Evolutionary conservation across 202 grass and related monocot species (phyloP), one percentile per base, ranked within the genome.

Genomic region (Saccharum hybrid): DNA sequence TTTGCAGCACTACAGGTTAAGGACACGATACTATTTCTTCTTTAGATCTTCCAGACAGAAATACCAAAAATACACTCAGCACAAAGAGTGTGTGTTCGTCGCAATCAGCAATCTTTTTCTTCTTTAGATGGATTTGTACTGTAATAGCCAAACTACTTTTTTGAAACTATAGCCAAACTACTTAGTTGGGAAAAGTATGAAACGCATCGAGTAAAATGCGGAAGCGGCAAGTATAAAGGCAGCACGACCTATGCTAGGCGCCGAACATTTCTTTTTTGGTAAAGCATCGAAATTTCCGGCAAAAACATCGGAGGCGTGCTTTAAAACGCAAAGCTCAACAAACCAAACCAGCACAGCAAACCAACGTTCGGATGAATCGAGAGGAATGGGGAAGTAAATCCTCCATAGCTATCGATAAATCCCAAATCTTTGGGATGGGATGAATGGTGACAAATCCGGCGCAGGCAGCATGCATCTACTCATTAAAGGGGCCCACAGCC

Each of bases 341-440:
- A 39, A 62, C 52, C 39, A 39, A 39, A 39, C 37, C 37, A 39
- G 37, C 6, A 67, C 13, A 65, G 66, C 8, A 34, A 48, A 19
- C 63, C 37, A 39, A 39, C 37, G 37, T 39, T 39, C 6, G 37
- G 37, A 39, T 39, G 37, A 39, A 39, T 39, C 37, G 28, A 49
- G 67, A 60, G 15, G 43, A 10, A 66, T 16, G 30, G n/a, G 42
- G 48, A 49, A 85, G 73, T 15, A 78, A 86, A 86, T 86, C 84
- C 42, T 21, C 22, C 19, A 28, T 28, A 37, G 5, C 10, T 12
- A 69, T 28, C 18, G 26, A 38, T 3, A 71, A 16, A 69, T 5
- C 75, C 71, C 63, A 63, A 76, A 80, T 75, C 40, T 43, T n/a
- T 19, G 43, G 16, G 13, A 8, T 23, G 31, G 52, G 18, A 6